phyloP scores from a whole-genome alignment of 2,329 filamentous ascomycete genomes.

The Geosmithia flava region DNA sequence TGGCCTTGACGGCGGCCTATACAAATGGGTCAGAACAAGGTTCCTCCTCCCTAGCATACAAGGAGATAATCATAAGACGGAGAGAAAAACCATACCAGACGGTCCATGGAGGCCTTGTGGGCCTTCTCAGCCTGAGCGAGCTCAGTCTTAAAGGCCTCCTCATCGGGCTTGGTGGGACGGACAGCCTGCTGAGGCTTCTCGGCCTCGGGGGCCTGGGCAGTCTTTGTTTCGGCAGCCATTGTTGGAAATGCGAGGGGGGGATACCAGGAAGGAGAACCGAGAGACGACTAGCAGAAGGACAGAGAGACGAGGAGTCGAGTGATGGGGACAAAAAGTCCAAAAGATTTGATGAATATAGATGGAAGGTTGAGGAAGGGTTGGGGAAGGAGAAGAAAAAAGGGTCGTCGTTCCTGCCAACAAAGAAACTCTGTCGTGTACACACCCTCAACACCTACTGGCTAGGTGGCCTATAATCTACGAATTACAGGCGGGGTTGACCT shows the following conservation, averaged over 20 bases:
- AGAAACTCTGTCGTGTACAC: neutral
- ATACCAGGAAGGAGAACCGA: constrained; percentile 1
- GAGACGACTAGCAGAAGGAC: constrained; percentile 1
- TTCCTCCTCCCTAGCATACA: constrained; percentile 5
- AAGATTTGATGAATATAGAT: neutral
- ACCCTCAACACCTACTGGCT: neutral
- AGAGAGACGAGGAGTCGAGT: neutral
- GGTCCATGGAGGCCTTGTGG: constrained; percentile 62
- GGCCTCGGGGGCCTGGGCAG: constrained; percentile 29
- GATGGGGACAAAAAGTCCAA: neutral
- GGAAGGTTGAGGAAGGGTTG: neutral
- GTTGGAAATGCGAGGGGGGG: constrained; percentile 10
- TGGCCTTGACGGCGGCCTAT: constrained; percentile 80
- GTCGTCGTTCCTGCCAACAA: neutral
- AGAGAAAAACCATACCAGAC: constrained; percentile 20
- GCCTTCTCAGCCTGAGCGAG: constrained; percentile 79
- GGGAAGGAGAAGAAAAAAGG: constrained; percentile 1
- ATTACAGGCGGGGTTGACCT: neutral
- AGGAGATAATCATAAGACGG: neutral
- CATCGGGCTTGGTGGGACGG: constrained; percentile 79
- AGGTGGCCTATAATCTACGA: neutral
- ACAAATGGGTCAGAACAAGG: neutral
- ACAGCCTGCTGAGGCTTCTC: constrained; percentile 23
- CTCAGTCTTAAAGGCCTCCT: constrained; percentile 68
- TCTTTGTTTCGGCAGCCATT: constrained; percentile 29